Evolutionary conservation across 345 rosid species (phyloP), one percentile per base, ranked within the genome.

Genomic region (Angophora floribunda): DNA sequence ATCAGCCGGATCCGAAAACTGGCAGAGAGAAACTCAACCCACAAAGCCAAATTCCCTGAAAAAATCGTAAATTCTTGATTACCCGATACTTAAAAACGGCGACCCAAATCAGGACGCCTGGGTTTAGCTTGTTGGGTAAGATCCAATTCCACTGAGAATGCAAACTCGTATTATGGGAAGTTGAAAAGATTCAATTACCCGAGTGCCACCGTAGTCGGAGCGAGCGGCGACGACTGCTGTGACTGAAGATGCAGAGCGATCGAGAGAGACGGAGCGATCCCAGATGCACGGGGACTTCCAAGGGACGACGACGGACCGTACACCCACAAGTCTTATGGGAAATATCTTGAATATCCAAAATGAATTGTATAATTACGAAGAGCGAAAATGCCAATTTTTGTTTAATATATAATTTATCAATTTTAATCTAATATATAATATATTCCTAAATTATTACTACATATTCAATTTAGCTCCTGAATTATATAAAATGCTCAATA

Each of bases 361-460:
- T 26, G 32, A 61, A 61, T 61, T 61, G 16, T 61, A 61, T 12
- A 55, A 55, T 55, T 0, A 55, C 12, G 21, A 21, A 21, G 21
- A 28, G 13, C 5, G 28, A 55, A 55, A 4, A 55, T 55, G 61
- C 21, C 0, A 55, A 55, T 55, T 55, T 55, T 55, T 26, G 6
- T 5, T 21, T 2, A 22, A 55, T 0, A 9, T 0, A 2, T 55
- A 28, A 11, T 55, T 55, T 1, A 21, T 55, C 2, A 55, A 55
- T 1, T 55, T 55, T 55, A 55, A 22, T 22, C 0, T 0, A 0
- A 22, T 55, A 0, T 55, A 1, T 1, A 55, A 22, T 55, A 5
- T 55, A 55, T 22, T 55, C 1, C 0, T 0, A 0, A 55, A 9
- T 1, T 55, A 21, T 22, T 22, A 28, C 12, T 55, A 22, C 24